A percentile compares a stretch with the other conserved stretches of the same genome.
Conservation (phyloP, 2,329 filamentous ascomycete genomes). For the Fusarium sp. region DNA sequence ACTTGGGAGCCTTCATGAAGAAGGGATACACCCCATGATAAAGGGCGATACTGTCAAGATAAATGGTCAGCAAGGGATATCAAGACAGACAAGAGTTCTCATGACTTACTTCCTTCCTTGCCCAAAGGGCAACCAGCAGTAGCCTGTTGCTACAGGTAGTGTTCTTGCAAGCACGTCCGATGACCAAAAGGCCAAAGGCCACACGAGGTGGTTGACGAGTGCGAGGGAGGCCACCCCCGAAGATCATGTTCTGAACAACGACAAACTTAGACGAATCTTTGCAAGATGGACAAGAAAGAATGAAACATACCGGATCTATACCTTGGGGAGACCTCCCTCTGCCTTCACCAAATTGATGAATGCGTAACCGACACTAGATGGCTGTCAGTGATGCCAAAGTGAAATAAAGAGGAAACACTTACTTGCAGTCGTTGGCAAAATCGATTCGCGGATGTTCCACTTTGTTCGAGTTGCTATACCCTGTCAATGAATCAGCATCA, state of each 20-base stretch:
- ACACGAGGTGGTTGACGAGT: too few species aligned
- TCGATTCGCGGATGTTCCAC: conserved; percentile 88
- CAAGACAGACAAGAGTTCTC: too few species aligned
- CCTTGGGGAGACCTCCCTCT: not conserved
- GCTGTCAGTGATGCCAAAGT: conserved; percentile 37
- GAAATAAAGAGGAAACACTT: conserved; percentile 48
- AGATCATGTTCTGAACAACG: not conserved
- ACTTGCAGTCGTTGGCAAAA: conserved; percentile 85
- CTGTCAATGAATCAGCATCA: conserved; percentile 51
- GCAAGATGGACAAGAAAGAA: not conserved
- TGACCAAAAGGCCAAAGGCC: not conserved
- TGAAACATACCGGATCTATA: not conserved
- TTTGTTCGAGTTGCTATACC: conserved; percentile 92
- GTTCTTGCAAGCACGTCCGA: conserved; percentile 8
- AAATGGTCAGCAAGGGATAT: too few species aligned
- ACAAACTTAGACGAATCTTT: not conserved
- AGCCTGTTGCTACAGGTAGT: too few species aligned
- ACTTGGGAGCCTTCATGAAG: too few species aligned
- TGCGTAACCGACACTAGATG: conserved; percentile 84
- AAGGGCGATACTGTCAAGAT: too few species aligned
- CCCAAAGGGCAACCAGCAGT: not conserved
- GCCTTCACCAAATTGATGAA: conserved; percentile 94
- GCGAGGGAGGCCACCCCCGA: not conserved
- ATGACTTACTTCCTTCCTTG: not conserved
- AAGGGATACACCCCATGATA: too few species aligned